A percentile compares a stretch with the other conserved stretches of the same genome.
These are phyloP conservation scores for Pythium vanterpoolii DNA, from an alignment of 352 stramenopile species.

Conservation along the genomic window DNA sequence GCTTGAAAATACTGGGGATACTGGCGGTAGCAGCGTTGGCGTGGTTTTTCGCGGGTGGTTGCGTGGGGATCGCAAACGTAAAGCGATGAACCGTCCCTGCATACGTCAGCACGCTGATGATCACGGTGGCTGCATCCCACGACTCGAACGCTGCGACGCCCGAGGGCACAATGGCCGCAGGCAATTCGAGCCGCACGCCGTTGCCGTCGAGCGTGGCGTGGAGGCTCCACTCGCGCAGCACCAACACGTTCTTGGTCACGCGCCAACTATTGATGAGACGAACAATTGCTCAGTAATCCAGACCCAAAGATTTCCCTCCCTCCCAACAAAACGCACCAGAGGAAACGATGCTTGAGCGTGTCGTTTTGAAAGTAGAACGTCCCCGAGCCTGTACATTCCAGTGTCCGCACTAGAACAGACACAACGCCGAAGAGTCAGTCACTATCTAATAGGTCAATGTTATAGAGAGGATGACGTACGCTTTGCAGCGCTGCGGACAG, in stretches of 20 bases:
- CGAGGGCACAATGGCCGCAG: slow-evolving; percentile 49
- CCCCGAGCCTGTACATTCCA: slow-evolving; percentile 62
- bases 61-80: slow-evolving; percentile 43
- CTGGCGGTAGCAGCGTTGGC: background rate
- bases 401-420: slow-evolving; percentile 40
- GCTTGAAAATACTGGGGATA: slow-evolving; percentile 53
- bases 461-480: slow-evolving; percentile 25
- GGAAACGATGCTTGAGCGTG: slow-evolving; percentile 57
- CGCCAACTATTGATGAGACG: slow-evolving; percentile 38
- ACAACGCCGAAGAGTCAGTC: background rate
- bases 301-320: no score
- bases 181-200: slow-evolving; percentile 51
- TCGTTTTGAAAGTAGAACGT: slow-evolving; percentile 79
- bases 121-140: slow-evolving; percentile 52
- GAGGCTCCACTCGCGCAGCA: slow-evolving; percentile 74
- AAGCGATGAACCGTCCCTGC: slow-evolving; percentile 69
- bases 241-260: slow-evolving; percentile 67
- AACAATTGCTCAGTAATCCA: background rate
- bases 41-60: background rate
- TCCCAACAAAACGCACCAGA: slow-evolving; percentile 31
- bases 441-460: background rate
- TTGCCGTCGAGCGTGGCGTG: slow-evolving; percentile 57
- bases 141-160: slow-evolving; percentile 61
- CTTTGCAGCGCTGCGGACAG: slow-evolving; percentile 52
- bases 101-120: slow-evolving; percentile 62